Percentiles rank a stretch among this genome's conserved stretches.
Evolutionary conservation across 805 yeast genomes (phyloP).

Genomic region (Saturnispora besseyi): DNA sequence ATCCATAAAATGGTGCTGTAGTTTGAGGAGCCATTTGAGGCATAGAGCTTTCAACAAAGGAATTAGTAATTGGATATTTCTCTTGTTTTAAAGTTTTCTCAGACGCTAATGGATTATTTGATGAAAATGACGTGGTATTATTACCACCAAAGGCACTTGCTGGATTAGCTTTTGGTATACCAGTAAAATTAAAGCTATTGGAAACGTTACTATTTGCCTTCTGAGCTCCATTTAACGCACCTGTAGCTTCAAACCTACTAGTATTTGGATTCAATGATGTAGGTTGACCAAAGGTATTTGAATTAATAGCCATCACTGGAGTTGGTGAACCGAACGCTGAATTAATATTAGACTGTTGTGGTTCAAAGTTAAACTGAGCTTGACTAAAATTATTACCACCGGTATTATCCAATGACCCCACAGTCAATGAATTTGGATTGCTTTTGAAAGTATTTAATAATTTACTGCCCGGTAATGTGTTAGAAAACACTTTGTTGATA

Average conservation of each 20-base stretch:
- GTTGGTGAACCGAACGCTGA: neutral
- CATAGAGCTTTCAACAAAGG: neutral
- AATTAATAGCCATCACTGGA: neutral
- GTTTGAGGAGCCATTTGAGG: neutral
- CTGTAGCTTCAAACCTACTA: neutral
- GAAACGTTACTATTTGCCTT: neutral
- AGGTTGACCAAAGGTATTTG: neutral
- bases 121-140: neutral
- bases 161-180: neutral
- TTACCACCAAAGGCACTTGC: neutral
- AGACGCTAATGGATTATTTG: neutral
- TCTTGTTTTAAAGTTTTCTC: neutral
- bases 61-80: neutral
- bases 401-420: neutral
- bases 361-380: neutral
- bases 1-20: neutral
- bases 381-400: neutral
- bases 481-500: conserved; percentile 8
- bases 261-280: neutral
- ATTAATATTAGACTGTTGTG: neutral
- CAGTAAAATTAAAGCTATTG: neutral
- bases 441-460: neutral
- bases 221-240: neutral
- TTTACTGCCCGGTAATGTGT: neutral
- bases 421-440: neutral